Conservation (phyloP, 83 land plant genomes). For the Picea mariana region DNA sequence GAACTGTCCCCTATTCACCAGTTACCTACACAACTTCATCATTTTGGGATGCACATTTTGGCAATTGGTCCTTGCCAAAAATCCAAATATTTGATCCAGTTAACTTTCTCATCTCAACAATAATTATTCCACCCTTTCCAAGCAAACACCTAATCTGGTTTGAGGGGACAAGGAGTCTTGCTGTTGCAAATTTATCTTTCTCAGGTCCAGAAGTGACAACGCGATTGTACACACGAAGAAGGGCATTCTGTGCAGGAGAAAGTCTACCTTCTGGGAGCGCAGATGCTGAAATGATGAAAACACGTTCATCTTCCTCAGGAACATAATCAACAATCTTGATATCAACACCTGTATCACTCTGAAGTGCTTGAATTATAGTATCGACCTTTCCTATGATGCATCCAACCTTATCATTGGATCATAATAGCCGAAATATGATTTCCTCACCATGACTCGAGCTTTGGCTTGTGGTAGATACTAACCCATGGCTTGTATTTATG, state of each 20-base stretch:
- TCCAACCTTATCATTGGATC: slow-evolving; percentile 76
- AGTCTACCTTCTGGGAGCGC: slow-evolving; percentile 66
- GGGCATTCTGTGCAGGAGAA: slow-evolving; percentile 66
- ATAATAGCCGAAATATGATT: slow-evolving; percentile 61
- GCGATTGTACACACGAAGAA: slow-evolving; percentile 60
- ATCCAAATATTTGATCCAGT: slow-evolving; percentile 67
- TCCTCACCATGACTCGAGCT: too few relatives aligned
- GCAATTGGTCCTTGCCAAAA: slow-evolving; percentile 60
- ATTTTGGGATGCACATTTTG: slow-evolving; percentile 60
- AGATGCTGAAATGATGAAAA: slow-evolving; percentile 55
- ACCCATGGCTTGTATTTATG: too few relatives aligned
- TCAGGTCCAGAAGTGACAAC: slow-evolving; percentile 34
- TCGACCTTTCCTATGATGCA: slow-evolving; percentile 85
- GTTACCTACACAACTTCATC: slow-evolving; percentile 57
- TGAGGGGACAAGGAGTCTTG: slow-evolving; percentile 65
- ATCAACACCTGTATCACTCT: slow-evolving; percentile 63
- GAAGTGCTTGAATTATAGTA: slow-evolving; percentile 54
- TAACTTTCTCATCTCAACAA: slow-evolving; percentile 72
- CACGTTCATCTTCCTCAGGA: slow-evolving; percentile 69
- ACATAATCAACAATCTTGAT: slow-evolving; percentile 63
- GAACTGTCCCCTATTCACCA: slow-evolving; percentile 57
- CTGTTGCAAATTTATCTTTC: slow-evolving; percentile 31
- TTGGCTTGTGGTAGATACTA: too few relatives aligned
- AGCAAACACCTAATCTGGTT: slow-evolving; percentile 76
- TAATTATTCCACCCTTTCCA: slow-evolving; percentile 74